These are phyloP conservation scores for Agroathelia rolfsii DNA, from an alignment of 1,284 basidiomycete genomes.

Conservation along the genomic window DNA sequence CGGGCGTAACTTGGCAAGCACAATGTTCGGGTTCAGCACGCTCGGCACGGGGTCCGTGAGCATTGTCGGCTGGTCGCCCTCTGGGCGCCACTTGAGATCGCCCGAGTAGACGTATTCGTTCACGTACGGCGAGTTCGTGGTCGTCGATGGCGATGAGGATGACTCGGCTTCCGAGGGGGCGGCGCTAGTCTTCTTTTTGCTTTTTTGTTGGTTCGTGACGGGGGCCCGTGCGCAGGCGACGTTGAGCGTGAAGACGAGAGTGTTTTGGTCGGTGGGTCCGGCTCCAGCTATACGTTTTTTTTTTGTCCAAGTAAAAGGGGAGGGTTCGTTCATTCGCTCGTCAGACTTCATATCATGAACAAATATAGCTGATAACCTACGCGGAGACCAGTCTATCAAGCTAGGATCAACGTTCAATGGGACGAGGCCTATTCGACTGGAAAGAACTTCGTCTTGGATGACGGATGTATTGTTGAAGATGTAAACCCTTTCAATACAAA, in stretches of 20 bases:
- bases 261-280: conserved; percentile 86
- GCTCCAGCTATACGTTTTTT: no score
- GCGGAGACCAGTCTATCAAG: conserved; percentile 42
- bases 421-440: conserved; percentile 85
- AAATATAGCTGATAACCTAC: no score
- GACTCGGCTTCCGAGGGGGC: conserved; percentile 54
- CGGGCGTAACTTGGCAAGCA: conserved; percentile 89
- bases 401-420: conserved; percentile 85
- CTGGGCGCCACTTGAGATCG: conserved; percentile 75
- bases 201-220: conserved; percentile 23
- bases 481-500: conserved; percentile 92
- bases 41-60: conserved; percentile 46
- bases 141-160: no score
- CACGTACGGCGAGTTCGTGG: no score
- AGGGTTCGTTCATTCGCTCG: no score
- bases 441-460: conserved; percentile 89
- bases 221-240: conserved; percentile 59
- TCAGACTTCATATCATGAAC: conserved; percentile 35
- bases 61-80: conserved; percentile 71
- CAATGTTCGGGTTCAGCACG: conserved; percentile 77
- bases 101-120: conserved; percentile 73
- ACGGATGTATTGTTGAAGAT: conserved; percentile 95
- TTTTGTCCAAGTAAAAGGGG: neutral
- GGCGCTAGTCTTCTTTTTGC: conserved; percentile 45
- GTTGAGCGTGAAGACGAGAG: conserved; percentile 80